Conservation (phyloP, 352 stramenopile species). For the Discostella stelligera region DNA sequence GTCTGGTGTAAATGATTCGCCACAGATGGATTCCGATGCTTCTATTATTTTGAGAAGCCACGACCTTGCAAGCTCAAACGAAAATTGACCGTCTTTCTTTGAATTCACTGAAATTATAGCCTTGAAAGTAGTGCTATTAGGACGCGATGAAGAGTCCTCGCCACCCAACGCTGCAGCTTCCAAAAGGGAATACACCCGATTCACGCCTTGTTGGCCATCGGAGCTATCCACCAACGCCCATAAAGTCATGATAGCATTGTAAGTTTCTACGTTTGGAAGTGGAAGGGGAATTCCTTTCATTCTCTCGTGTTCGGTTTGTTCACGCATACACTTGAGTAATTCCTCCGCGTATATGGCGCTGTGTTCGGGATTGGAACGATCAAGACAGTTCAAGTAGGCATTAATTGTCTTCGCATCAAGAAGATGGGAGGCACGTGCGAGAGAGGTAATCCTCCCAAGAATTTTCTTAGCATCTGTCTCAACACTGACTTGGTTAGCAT, state of each 20-base stretch:
- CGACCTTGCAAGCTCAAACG: constrained; percentile 43
- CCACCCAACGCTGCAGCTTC: constrained; percentile 27
- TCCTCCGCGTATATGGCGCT: constrained; percentile 43
- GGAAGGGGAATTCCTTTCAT: constrained; percentile 44
- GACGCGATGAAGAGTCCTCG: constrained; percentile 20
- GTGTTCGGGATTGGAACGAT: constrained; percentile 24
- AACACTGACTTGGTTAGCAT: constrained; percentile 22
- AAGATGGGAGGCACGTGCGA: constrained; percentile 26
- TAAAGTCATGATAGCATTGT: constrained; percentile 63
- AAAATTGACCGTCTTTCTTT: constrained; percentile 48
- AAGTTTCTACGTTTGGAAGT: constrained; percentile 54
- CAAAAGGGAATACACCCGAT: constrained; percentile 41
- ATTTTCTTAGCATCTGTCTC: constrained; percentile 36
- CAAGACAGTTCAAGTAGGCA: constrained; percentile 68
- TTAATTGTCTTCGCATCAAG: constrained; percentile 62
- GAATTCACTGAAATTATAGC: constrained; percentile 44
- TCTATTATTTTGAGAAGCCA: constrained; percentile 59
- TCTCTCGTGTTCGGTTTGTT: constrained; percentile 7
- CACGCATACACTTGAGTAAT: constrained; percentile 55
- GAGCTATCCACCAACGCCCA: constrained; percentile 49
- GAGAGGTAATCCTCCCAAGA: constrained; percentile 33
- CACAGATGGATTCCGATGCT: constrained; percentile 35
- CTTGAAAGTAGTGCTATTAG: constrained; percentile 53
- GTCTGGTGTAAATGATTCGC: constrained; percentile 35
- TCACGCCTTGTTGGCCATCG: constrained; percentile 37